Evolutionary conservation across 495 filamentous ascomycete species (phyloP), one percentile per base, ranked within the genome.

Genomic region (Astrothelium subdiscretum): DNA sequence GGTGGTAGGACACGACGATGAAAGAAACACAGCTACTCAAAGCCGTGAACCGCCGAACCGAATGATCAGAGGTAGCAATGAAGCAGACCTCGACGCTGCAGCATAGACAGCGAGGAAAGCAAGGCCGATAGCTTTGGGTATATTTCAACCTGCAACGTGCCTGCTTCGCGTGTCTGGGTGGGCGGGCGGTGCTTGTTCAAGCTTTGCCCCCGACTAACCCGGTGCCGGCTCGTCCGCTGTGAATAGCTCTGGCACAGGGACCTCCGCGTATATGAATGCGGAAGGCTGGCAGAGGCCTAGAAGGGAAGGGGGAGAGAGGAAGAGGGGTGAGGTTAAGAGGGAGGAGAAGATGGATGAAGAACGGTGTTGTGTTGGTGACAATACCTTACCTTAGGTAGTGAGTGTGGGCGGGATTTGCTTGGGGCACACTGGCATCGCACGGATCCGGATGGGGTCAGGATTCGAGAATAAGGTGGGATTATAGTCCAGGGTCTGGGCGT

Each of bases 1-100:
- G 67, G 67, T 57, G 27, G 59, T 44, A 63, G 63, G 65, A 4
- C 12, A 22, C 44, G 40, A 59, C 48, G 60, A 60, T 38, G 59
- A 15, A 42, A 48, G 42, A 54, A 29, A 54, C 69, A 71, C 71
- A 74, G 70, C 72, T 74, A 73, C 61, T 69, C 44, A 75, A 75
- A 73, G 70, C 68, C 63, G 68, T 63, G 71, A 54, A 68, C 67
- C 42, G 68, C 64, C 65, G 57, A 59, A 38, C 35, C 32, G 35
- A 51, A 57, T 6, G 51, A 29, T 29, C 29, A 24, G 20, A 26
- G 48, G 24, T 54, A 26, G 48, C 20, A 54, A 29, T 54, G 24
- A 54, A 29, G 27, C n/a, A 59, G 31, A 15, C 32, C 57, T 68
- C 70, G 62, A 64, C 70, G 67, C 66, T 69, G 66, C 35, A 38